Base-by-base conservation (phyloP, 441 rosid genomes). In the Euphorbia corollata region DNA sequence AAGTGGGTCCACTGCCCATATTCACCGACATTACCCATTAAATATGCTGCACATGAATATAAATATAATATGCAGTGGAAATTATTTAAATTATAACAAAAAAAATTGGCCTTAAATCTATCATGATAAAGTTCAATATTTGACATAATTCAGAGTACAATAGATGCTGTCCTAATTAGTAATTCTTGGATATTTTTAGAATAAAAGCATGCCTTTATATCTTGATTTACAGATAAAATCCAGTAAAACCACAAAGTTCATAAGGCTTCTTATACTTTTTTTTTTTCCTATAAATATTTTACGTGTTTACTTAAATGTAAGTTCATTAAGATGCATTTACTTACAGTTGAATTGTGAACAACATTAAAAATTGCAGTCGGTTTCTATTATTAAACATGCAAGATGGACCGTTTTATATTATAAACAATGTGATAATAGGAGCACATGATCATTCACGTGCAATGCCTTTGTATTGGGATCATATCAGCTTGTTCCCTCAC, bases 401-500 rank as follows among this genome's bases (percentile, higher is more conserved):
- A 15, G 54, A 50, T 50, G 54, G 54, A 50, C 18, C 1, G n/a
- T 41, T 41, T 41, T 36, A 51, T 50, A 47, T 53, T 53, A 54
- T 54, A 22, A 54, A 54, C 4, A 54, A 20, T 0, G 1, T 20
- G 27, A 19, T 54, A 23, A 43, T 61, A 41, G 55, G 78, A 69
- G 82, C 87, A 85, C 84, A 82, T 82, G 88, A 70, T 69, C 58
- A 50, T 56, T 75, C 87, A 87, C 87, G 87, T 87, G 90, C 81
- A 66, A 59, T 78, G 81, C 78, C 71, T 78, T 69, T 72, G 77
- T 82, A 63, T 79, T 64, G 85, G 90, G 88, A 84, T 85, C 86
- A 81, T 76, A 83, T 76, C 67, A 68, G 53, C 71, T 79, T 77
- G 78, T 71, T 74, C 55, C 59, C 64, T 83, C 86, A 77, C 89